A percentile compares a stretch with the other conserved stretches of the same genome.
Conservation (phyloP, 2,329 filamentous ascomycete species). For the Hirsutella minnesotensis region DNA sequence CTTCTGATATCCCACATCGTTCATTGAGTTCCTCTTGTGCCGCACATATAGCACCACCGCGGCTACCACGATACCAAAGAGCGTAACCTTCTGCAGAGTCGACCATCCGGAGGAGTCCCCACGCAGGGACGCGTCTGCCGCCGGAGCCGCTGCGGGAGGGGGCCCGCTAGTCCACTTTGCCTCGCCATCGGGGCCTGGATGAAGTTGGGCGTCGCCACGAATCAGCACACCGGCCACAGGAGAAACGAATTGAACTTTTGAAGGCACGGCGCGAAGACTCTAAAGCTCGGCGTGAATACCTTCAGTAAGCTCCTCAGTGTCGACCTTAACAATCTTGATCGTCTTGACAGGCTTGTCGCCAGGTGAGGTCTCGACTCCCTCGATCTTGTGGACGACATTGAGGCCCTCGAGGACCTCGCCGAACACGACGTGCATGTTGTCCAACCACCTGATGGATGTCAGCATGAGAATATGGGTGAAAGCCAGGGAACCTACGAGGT, state of each 20-base stretch:
- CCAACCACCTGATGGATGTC: constrained; percentile 52
- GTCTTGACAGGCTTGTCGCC: constrained; percentile 57
- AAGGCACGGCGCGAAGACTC: constrained; percentile 21
- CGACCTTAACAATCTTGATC: constrained; percentile 73
- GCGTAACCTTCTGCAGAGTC: constrained; percentile 35
- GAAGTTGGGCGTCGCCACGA: constrained; percentile 9
- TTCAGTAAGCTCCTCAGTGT: constrained; percentile 78
- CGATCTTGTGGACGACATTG: constrained; percentile 68
- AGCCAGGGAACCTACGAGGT: constrained; percentile 46
- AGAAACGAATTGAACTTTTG: constrained; percentile 4
- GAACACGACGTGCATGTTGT: constrained; percentile 78
- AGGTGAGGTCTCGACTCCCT: constrained; percentile 52
- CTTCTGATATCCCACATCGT: constrained; percentile 30
- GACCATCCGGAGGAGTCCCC: constrained; percentile 14
- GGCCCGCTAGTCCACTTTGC: constrained; percentile 3
- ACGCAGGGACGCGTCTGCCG: background rate
- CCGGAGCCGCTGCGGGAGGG: background rate
- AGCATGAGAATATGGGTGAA: background rate
- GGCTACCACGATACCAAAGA: constrained; percentile 36
- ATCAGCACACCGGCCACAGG: constrained; percentile 23
- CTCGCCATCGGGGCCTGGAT: constrained; percentile 15
- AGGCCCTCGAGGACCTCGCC: constrained; percentile 81
- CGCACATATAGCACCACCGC: constrained; percentile 34
- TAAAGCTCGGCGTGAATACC: constrained; percentile 89
- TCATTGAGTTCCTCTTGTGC: constrained; percentile 18